Evolutionary conservation across 331 rosid genomes (phyloP).

Genomic region (Malus hybrid): DNA sequence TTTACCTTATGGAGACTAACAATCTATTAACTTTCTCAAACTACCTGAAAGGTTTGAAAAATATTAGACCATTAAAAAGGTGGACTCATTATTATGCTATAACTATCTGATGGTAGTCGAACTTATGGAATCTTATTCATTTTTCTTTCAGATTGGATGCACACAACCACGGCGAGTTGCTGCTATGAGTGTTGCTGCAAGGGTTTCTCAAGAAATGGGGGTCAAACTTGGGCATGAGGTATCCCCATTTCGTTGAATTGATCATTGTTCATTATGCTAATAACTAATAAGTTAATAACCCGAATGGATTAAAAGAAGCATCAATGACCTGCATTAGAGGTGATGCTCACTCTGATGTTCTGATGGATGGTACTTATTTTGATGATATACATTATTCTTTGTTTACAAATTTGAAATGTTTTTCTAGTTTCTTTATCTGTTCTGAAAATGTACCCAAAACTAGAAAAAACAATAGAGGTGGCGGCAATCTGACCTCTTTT

Average conservation of each 20-base stretch:
- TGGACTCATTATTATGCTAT: neutral
- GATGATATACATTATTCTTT: neutral
- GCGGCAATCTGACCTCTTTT: neutral
- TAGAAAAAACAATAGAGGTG: neutral
- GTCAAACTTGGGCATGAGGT: conserved; percentile 97
- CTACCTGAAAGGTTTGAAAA: neutral
- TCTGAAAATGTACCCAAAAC: neutral
- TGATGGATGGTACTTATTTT: neutral
- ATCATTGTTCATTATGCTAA: neutral
- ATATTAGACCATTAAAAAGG: neutral
- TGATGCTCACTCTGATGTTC: neutral
- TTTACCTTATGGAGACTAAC: neutral
- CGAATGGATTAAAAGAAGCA: neutral
- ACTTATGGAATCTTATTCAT: neutral
- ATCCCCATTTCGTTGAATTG: conserved; percentile 4
- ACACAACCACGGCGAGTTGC: neutral
- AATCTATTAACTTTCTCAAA: neutral
- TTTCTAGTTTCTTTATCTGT: neutral
- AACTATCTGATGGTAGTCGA: neutral
- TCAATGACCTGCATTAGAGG: neutral
- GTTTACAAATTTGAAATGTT: neutral
- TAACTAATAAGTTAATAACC: neutral
- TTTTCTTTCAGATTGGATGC: neutral
- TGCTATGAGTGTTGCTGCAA: conserved; percentile 90
- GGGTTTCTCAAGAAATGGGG: conserved; percentile 96